Evolutionary conservation across 1,284 basidiomycete genomes (phyloP).

Genomic region (Moniliophthora roreri): DNA sequence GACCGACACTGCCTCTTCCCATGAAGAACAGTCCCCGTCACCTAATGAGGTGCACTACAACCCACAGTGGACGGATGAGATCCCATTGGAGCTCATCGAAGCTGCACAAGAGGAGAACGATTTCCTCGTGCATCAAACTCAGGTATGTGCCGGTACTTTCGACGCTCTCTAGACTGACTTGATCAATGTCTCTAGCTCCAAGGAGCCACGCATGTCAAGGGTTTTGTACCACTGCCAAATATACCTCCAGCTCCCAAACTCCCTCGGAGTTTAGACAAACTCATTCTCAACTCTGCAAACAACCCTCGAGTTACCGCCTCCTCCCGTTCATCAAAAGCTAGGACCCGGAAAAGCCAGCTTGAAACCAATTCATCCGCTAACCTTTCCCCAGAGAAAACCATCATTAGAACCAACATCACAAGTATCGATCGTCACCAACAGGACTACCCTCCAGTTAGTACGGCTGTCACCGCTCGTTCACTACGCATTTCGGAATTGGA

Average conservation of each 20-base stretch:
- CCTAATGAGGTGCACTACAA: slow-evolving; percentile 1
- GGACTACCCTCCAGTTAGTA: background rate
- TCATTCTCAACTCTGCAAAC: slow-evolving; percentile 74
- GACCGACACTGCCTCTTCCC: slow-evolving; percentile 13
- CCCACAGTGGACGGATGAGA: slow-evolving; percentile 67
- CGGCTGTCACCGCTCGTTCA: slow-evolving; percentile 1
- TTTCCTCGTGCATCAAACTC: slow-evolving; percentile 52
- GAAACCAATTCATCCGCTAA: slow-evolving; percentile 9
- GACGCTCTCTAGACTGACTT: background rate
- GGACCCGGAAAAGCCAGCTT: slow-evolving; percentile 12
- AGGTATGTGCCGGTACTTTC: slow-evolving; percentile 25
- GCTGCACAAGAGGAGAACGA: slow-evolving; percentile 86
- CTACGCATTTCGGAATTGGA: background rate
- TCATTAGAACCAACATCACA: slow-evolving; percentile 40
- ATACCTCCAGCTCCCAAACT: slow-evolving; percentile 85
- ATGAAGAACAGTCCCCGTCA: slow-evolving; percentile 21
- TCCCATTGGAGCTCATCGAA: slow-evolving; percentile 73
- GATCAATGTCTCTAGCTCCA: slow-evolving; percentile 2
- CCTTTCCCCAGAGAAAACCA: slow-evolving; percentile 36
- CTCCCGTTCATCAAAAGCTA: slow-evolving; percentile 28
- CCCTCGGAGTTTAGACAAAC: slow-evolving; percentile 90
- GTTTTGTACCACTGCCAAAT: slow-evolving; percentile 62
- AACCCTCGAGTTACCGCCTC: slow-evolving; percentile 25
- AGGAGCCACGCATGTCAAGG: slow-evolving; percentile 24
- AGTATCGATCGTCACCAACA: background rate